phyloP scores from a whole-genome alignment of 1,284 basidiomycete species.

The Ustilago loliicola region DNA sequence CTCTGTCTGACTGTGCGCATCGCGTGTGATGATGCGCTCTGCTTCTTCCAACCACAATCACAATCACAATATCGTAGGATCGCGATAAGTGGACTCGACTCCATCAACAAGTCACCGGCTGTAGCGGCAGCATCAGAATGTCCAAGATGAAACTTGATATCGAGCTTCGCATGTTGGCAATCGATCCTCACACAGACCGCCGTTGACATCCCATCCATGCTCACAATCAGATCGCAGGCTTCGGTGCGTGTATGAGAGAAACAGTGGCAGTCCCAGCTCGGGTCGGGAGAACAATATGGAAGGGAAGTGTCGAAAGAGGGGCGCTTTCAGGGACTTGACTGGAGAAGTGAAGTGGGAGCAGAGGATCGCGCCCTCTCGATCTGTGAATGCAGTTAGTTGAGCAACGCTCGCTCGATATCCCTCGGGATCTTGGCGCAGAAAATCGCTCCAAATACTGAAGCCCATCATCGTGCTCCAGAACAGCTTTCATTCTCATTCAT shows the following conservation, averaged over 20 bases:
- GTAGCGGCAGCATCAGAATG: too few relatives aligned
- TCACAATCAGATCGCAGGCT: background rate
- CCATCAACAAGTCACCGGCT: too few relatives aligned
- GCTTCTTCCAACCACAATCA: too few relatives aligned
- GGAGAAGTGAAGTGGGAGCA: background rate
- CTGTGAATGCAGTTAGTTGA: slow-evolving; percentile 14
- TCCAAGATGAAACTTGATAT: too few relatives aligned
- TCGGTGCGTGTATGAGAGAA: background rate
- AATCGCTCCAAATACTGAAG: background rate
- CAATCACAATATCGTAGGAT: too few relatives aligned
- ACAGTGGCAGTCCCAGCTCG: background rate
- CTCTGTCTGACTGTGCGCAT: slow-evolving; percentile 1
- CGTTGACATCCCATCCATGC: background rate
- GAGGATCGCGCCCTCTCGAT: slow-evolving; percentile 6
- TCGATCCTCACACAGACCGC: background rate
- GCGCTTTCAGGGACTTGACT: background rate
- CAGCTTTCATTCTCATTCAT: background rate
- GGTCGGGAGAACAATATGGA: slow-evolving; percentile 1
- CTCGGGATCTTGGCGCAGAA: slow-evolving; percentile 2
- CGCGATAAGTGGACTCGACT: too few relatives aligned
- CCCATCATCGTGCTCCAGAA: background rate
- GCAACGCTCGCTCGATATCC: slow-evolving; percentile 2
- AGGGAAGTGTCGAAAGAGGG: background rate
- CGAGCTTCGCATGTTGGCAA: background rate
- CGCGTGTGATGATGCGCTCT: background rate